Conservation (phyloP, 2,329 filamentous ascomycete genomes). For the Cladosporium sp. region DNA sequence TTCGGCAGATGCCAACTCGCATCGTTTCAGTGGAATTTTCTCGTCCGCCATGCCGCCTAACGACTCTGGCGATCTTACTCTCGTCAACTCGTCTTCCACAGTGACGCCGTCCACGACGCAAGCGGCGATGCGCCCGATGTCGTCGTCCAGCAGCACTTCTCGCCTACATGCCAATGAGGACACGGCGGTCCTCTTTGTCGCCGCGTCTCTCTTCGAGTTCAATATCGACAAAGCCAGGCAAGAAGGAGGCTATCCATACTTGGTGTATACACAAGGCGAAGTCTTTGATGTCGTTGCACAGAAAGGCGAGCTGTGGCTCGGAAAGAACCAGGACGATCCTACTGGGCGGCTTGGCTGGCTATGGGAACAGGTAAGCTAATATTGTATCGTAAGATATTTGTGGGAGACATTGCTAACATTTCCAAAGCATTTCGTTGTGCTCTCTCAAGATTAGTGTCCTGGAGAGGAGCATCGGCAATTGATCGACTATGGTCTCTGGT, state of each 20-base stretch:
- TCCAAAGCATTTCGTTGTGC: conserved; percentile 53
- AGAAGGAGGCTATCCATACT: conserved; percentile 92
- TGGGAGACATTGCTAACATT: not conserved
- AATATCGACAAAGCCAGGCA: conserved; percentile 90
- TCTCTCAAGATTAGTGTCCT: conserved; percentile 21
- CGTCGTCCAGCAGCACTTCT: conserved; percentile 14
- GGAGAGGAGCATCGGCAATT: not conserved
- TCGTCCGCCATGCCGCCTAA: conserved; percentile 36
- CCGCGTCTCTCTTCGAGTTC: conserved; percentile 93
- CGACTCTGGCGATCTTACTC: conserved; percentile 10
- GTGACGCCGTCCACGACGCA: not conserved
- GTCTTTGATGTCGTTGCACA: conserved; percentile 75
- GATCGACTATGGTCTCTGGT: not conserved
- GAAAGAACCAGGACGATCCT: conserved; percentile 92
- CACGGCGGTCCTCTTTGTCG: conserved; percentile 73
- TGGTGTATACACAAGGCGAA: conserved; percentile 94
- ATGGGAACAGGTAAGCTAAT: conserved; percentile 71
- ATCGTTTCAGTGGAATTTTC: conserved; percentile 35
- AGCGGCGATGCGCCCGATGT: conserved; percentile 11
- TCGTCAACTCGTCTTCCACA: conserved; percentile 10
- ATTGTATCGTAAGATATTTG: not conserved
- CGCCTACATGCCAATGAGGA: conserved; percentile 26
- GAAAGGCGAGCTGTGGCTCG: conserved; percentile 96
- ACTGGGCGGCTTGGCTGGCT: conserved; percentile 86
- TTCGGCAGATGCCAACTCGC: conserved; percentile 23